These are phyloP conservation scores for Eragrostis tef DNA, from an alignment of 202 grass and related monocot species.

Conservation along the genomic window DNA sequence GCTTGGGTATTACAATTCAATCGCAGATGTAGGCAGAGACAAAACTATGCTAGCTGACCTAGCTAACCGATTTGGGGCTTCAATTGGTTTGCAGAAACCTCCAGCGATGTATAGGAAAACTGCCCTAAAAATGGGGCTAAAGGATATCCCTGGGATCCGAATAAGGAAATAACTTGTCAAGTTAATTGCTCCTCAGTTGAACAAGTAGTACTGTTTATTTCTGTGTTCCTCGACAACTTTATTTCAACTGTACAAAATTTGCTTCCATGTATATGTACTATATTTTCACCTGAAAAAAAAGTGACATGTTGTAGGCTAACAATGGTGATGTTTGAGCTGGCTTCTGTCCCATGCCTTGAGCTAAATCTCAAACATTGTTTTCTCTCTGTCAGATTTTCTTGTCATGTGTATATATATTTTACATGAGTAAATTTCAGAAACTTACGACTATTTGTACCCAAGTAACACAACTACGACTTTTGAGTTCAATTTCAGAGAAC, in stretches of 20 bases:
- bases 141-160: slow-evolving; percentile 82
- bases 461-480: no score
- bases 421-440: no score
- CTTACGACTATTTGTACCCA: no score
- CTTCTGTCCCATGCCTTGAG: neutral
- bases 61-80: slow-evolving; percentile 69
- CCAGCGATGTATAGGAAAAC: slow-evolving; percentile 78
- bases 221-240: neutral
- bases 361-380: no score
- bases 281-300: neutral
- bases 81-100: slow-evolving; percentile 75
- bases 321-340: neutral
- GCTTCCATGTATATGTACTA: no score
- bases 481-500: no score
- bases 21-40: slow-evolving; percentile 68
- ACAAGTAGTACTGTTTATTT: neutral
- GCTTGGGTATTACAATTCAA: slow-evolving; percentile 89
- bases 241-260: neutral
- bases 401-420: no score
- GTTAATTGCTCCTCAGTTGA: neutral
- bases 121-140: slow-evolving; percentile 88
- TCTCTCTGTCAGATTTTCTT: no score
- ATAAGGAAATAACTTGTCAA: slow-evolving; percentile 62
- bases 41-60: slow-evolving; percentile 76
- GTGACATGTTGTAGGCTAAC: neutral